Conservation (phyloP, 306 rosid genomes). For the Cyamopsis tetragonoloba region DNA sequence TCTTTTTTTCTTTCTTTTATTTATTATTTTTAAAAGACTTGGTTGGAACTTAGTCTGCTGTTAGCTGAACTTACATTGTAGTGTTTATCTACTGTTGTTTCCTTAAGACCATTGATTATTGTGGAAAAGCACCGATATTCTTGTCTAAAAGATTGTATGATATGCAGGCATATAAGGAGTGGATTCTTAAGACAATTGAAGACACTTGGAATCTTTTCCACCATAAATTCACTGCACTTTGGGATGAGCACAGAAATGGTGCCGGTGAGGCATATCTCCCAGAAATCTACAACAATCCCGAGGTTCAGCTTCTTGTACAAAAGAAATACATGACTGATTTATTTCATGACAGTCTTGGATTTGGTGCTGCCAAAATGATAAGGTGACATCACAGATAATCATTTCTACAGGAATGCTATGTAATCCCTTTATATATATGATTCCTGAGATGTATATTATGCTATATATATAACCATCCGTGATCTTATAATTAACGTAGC, state of each 20-base stretch:
- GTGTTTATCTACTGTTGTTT: slow-evolving; percentile 13
- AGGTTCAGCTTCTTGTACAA: slow-evolving; percentile 58
- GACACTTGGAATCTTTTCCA: slow-evolving; percentile 77
- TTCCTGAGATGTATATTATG: background rate
- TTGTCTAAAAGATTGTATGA: slow-evolving; percentile 8
- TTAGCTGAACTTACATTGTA: background rate
- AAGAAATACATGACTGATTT: slow-evolving; percentile 55
- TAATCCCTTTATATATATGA: background rate
- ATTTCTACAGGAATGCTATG: background rate
- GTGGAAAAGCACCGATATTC: background rate
- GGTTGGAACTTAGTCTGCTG: background rate
- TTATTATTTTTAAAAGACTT: too few species aligned
- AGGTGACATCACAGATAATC: slow-evolving; percentile 41
- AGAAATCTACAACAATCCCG: slow-evolving; percentile 59
- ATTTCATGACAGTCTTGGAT: slow-evolving; percentile 81
- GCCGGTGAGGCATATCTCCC: slow-evolving; percentile 88
- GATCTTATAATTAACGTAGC: background rate
- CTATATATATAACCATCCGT: background rate
- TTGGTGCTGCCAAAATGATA: slow-evolving; percentile 92
- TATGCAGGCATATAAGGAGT: slow-evolving; percentile 68
- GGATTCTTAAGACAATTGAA: slow-evolving; percentile 77
- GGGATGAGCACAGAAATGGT: slow-evolving; percentile 73
- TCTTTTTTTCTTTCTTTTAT: background rate
- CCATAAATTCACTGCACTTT: slow-evolving; percentile 58
- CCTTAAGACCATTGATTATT: background rate